Percentiles rank a stretch among this genome's conserved stretches.
Conservation (phyloP, 768 basidiomycete species). For the Dioszegia aurantiaca region DNA sequence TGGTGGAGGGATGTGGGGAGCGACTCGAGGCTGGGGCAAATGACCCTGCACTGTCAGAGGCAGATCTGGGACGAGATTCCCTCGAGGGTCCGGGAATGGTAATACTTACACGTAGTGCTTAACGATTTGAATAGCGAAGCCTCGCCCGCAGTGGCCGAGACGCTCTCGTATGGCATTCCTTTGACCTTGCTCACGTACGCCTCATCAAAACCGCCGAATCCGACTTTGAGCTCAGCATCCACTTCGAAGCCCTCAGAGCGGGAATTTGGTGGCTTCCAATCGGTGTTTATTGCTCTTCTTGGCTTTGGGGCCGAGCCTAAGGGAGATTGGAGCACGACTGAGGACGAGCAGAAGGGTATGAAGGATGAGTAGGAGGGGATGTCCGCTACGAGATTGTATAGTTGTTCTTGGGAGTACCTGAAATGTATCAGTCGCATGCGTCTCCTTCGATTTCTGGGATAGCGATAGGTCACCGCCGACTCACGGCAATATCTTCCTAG, state of each 20-base stretch:
- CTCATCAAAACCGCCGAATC: conserved; percentile 82
- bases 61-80: background rate
- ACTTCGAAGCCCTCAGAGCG: conserved; percentile 56
- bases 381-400: conserved; percentile 83
- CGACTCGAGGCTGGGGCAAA: conserved; percentile 61
- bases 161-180: conserved; percentile 71
- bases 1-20: conserved; percentile 54
- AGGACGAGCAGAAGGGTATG: conserved; percentile 79
- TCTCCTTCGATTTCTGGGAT: background rate
- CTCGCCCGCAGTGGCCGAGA: conserved; percentile 56
- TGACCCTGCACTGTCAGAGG: conserved; percentile 58
- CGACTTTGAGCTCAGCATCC: conserved; percentile 81
- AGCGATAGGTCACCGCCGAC: no score
- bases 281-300: background rate
- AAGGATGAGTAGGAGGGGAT: conserved; percentile 81
- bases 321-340: conserved; percentile 60
- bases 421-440: background rate
- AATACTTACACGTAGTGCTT: conserved; percentile 42
- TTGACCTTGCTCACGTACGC: conserved; percentile 82
- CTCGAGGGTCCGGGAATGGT: no score
- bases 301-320: conserved; percentile 16
- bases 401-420: conserved; percentile 73
- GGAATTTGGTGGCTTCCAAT: conserved; percentile 37
- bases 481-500: conserved; percentile 83
- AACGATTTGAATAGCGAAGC: conserved; percentile 48